A percentile compares a stretch with the other conserved stretches of the same genome.
phyloP scores from a whole-genome alignment of 768 basidiomycete species.

The Amanita thiersii region DNA sequence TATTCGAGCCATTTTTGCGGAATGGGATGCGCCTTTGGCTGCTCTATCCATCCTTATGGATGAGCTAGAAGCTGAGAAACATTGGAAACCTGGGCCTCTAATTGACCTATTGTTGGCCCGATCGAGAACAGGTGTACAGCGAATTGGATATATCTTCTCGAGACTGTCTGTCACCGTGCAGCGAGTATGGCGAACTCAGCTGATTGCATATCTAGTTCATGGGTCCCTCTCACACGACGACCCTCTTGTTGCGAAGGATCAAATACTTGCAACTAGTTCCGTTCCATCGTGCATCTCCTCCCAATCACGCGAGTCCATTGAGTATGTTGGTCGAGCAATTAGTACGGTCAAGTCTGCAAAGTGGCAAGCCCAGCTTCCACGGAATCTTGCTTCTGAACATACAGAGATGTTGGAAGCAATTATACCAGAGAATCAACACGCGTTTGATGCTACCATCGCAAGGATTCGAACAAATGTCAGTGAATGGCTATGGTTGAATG shows the following conservation, averaged over 20 bases:
- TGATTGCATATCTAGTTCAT: conserved; percentile 72
- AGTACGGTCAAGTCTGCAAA: conserved; percentile 75
- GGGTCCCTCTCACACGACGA: conserved; percentile 67
- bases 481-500: conserved; percentile 92
- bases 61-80: conserved; percentile 45
- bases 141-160: conserved; percentile 62
- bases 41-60: conserved; percentile 60
- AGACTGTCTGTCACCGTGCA: conserved; percentile 71
- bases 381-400: conserved; percentile 55
- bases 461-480: conserved; percentile 76
- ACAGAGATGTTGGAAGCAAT: conserved; percentile 57
- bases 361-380: conserved; percentile 73
- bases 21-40: conserved; percentile 83
- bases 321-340: conserved; percentile 82
- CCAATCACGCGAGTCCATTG: conserved; percentile 72
- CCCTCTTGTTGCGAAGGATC: conserved; percentile 50
- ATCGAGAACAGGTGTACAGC: conserved; percentile 72
- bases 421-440: conserved; percentile 67
- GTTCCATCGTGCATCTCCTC: conserved; percentile 70
- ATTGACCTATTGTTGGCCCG: conserved; percentile 72
- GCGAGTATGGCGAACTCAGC: conserved; percentile 74
- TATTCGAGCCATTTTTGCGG: conserved; percentile 73
- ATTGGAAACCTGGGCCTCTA: conserved; percentile 68
- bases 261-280: conserved; percentile 51
- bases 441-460: conserved; percentile 66